Evolutionary conservation across 1,284 basidiomycete genomes (phyloP).

Genomic region (Ganoderma boninense): DNA sequence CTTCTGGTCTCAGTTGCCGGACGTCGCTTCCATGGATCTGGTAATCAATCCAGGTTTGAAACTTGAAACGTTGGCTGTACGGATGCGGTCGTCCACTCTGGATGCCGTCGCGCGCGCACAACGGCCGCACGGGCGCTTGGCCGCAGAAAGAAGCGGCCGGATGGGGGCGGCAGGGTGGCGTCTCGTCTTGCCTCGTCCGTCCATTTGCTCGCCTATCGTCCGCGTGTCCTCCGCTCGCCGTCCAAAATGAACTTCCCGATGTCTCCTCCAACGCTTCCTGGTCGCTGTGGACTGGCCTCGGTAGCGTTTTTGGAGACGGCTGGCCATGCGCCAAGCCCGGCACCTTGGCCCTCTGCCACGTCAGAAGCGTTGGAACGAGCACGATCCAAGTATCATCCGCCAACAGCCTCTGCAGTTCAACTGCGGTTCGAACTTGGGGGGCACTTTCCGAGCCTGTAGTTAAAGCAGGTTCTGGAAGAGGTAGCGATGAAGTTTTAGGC

Average conservation of each 20-base stretch:
- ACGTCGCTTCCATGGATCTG: not conserved
- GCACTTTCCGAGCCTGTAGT: not conserved
- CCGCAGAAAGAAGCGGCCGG: not conserved
- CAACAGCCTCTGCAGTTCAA: not conserved
- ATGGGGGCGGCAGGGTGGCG: not conserved
- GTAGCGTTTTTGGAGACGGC: not conserved
- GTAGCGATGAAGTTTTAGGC: not conserved
- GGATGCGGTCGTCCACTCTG: not conserved
- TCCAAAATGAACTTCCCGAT: not conserved
- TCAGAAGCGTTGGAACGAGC: not conserved
- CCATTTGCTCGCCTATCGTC: constrained; percentile 23
- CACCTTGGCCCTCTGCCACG: not conserved
- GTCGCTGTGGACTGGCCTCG: not conserved
- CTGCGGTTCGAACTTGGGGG: not conserved
- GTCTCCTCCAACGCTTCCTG: not conserved
- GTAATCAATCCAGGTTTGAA: not conserved
- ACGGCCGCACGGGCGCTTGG: constrained; percentile 10
- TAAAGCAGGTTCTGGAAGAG: not conserved
- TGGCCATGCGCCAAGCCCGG: not conserved
- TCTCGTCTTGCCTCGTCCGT: constrained; percentile 11
- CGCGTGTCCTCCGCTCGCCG: not conserved
- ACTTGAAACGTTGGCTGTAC: not conserved
- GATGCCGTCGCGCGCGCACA: constrained; percentile 12
- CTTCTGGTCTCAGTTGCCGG: constrained; percentile 2
- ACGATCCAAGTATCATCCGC: not conserved